These are phyloP conservation scores for Mortierella sp. DNA, from an alignment of 371 early-diverging fungal genomes.

Conservation along the genomic window DNA sequence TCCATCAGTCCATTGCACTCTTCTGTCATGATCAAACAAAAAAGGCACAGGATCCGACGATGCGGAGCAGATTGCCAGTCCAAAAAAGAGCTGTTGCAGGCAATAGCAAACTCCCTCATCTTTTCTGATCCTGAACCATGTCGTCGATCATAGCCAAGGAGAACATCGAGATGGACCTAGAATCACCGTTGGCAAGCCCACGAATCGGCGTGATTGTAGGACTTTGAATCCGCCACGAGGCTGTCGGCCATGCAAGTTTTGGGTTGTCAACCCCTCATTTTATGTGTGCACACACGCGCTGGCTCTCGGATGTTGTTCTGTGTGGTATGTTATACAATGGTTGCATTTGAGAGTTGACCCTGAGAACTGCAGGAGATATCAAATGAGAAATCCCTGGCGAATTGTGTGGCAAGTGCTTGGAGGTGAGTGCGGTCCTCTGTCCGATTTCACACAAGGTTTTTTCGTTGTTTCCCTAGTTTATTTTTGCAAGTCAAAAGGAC, in stretches of 20 bases:
- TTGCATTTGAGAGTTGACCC: background rate
- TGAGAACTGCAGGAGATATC: constrained; percentile 14
- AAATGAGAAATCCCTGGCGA: constrained; percentile 3
- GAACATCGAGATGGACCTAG: too few relatives aligned
- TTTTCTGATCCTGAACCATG: too few relatives aligned
- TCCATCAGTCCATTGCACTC: too few relatives aligned
- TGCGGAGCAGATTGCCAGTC: too few relatives aligned
- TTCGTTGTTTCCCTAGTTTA: constrained; percentile 4
- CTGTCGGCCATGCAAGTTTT: background rate
- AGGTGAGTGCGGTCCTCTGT: constrained; percentile 27
- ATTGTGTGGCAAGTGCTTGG: background rate
- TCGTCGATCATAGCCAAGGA: too few relatives aligned
- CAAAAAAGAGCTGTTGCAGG: too few relatives aligned
- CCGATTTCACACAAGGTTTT: constrained; percentile 34
- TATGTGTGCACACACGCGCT: background rate
- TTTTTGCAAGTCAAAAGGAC: constrained; percentile 25
- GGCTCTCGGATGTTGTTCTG: background rate
- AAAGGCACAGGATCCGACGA: too few relatives aligned
- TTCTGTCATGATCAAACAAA: too few relatives aligned
- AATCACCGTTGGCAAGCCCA: too few relatives aligned
- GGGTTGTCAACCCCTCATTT: constrained; percentile 5
- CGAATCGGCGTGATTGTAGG: background rate
- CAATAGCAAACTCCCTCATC: too few relatives aligned
- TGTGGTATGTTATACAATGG: constrained; percentile 3
- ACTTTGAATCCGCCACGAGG: constrained; percentile 17